Conservation (phyloP, 352 stramenopile species). For the Elongisporangium undulatum region DNA sequence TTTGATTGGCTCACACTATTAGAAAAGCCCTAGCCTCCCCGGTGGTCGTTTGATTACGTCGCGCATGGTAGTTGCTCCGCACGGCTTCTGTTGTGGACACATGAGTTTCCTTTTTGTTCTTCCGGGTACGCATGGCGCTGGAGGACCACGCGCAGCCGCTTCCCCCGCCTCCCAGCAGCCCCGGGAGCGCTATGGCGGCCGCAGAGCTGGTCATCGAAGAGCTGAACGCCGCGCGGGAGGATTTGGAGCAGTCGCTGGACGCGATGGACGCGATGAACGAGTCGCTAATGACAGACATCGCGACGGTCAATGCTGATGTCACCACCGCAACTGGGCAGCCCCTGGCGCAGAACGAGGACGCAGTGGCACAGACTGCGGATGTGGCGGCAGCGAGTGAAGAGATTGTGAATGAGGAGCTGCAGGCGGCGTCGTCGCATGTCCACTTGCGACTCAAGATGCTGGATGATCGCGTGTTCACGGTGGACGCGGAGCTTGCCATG, state of each 20-base stretch:
- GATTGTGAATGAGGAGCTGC: background rate
- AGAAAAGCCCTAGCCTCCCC: background rate
- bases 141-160: background rate
- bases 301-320: background rate
- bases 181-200: background rate
- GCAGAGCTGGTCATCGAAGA: background rate
- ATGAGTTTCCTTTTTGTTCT: background rate
- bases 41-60: background rate
- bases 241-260: background rate
- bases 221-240: too few species aligned
- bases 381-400: background rate
- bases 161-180: background rate
- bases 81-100: background rate
- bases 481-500: slow-evolving; percentile 37
- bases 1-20: background rate
- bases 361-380: background rate
- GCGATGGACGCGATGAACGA: background rate
- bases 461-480: slow-evolving; percentile 72
- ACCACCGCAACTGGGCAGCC: background rate
- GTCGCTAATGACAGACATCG: too few species aligned
- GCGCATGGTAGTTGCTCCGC: background rate
- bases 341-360: too few species aligned
- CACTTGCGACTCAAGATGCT: slow-evolving; percentile 71
- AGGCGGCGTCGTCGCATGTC: slow-evolving; percentile 3
- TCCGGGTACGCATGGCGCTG: background rate